Percentiles rank a stretch among this genome's conserved stretches.
These are phyloP conservation scores for Monilinia aucupariae DNA, from an alignment of 2,329 filamentous ascomycete genomes.

Conservation along the genomic window DNA sequence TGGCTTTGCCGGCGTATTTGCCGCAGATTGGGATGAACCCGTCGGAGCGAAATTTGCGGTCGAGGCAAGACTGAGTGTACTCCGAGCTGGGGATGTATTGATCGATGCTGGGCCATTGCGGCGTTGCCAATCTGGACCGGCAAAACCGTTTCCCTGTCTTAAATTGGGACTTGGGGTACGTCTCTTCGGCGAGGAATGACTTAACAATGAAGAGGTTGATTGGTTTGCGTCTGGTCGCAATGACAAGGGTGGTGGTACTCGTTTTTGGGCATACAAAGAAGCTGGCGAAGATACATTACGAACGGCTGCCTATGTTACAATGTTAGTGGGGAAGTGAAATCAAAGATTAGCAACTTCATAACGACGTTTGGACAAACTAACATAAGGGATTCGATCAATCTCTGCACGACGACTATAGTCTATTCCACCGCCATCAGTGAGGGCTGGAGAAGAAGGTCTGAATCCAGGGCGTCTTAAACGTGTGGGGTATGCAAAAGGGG, in stretches of 20 bases:
- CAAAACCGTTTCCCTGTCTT: conserved; percentile 20
- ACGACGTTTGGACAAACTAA: conserved; percentile 21
- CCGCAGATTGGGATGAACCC: conserved; percentile 23
- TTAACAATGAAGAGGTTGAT: conserved; percentile 30
- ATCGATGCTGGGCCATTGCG: conserved; percentile 24
- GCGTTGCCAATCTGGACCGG: conserved; percentile 25
- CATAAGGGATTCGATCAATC: conserved; percentile 31
- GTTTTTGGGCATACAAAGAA: conserved; percentile 32
- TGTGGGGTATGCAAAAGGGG: conserved; percentile 54
- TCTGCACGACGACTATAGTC: conserved; percentile 35
- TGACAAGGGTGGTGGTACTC: conserved; percentile 26
- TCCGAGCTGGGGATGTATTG: conserved; percentile 33
- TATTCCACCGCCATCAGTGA: conserved; percentile 33
- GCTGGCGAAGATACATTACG: conserved; percentile 31
- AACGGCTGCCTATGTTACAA: conserved; percentile 22
- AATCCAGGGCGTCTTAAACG: conserved; percentile 50
- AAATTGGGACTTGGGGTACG: conserved; percentile 28
- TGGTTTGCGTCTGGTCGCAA: conserved; percentile 31
- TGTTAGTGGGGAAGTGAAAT: background rate
- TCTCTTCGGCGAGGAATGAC: conserved; percentile 29
- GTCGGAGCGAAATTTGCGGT: conserved; percentile 28
- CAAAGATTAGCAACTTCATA: background rate
- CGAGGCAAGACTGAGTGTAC: conserved; percentile 32
- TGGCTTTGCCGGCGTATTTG: conserved; percentile 31
- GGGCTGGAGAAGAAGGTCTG: conserved; percentile 34